phyloP scores from a whole-genome alignment of 164 flowering plant genomes.

The Piper betle region DNA sequence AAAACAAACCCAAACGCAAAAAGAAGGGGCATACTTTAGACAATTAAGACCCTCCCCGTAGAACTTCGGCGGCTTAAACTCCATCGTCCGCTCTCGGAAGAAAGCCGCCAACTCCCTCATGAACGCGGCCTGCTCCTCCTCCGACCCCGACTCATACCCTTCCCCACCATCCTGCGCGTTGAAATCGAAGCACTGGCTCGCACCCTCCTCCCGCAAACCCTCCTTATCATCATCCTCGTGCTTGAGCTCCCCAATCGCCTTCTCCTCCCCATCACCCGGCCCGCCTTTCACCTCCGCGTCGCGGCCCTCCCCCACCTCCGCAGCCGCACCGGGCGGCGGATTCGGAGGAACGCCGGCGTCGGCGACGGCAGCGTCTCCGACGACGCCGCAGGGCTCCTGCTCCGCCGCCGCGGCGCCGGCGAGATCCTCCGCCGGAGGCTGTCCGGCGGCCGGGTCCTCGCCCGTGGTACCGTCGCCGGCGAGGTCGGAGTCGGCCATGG shows the following conservation, averaged over 20 bases:
- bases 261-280: neutral
- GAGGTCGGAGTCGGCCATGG: too few species aligned
- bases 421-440: too few species aligned
- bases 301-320: neutral
- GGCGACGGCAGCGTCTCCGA: neutral
- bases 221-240: neutral
- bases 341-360: neutral
- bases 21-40: constrained; percentile 53
- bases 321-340: too few species aligned
- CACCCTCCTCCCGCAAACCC: neutral
- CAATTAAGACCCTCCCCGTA: constrained; percentile 79
- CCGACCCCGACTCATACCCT: constrained; percentile 73
- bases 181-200: neutral
- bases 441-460: too few species aligned
- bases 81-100: constrained; percentile 57
- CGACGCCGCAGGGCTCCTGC: too few species aligned
- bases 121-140: constrained; percentile 66
- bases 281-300: neutral
- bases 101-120: constrained; percentile 65
- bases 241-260: neutral
- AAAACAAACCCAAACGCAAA: too few species aligned
- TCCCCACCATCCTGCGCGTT: constrained; percentile 9
- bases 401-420: too few species aligned
- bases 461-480: too few species aligned
- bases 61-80: constrained; percentile 85